phyloP scores from a whole-genome alignment of 2,329 filamentous ascomycete species.

The Neofusicoccum umdonicola region DNA sequence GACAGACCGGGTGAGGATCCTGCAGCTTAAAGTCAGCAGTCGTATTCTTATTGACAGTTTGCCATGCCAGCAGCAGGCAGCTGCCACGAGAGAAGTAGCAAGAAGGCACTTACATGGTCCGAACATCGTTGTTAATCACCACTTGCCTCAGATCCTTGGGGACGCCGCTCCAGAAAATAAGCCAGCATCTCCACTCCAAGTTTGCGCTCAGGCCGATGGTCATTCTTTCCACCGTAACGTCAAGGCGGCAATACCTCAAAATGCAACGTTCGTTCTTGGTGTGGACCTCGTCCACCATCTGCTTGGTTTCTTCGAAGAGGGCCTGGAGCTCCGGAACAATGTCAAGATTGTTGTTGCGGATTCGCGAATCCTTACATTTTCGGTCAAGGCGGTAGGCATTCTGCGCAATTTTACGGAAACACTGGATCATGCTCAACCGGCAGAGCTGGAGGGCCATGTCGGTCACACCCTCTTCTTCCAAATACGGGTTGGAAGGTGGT shows the following conservation, averaged over 20 bases:
- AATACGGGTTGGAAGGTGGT: conserved; percentile 30
- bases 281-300: conserved; percentile 35
- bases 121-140: conserved; percentile 7
- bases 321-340: conserved; percentile 32
- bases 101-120: neutral
- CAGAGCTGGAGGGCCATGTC: conserved; percentile 37
- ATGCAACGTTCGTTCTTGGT: conserved; percentile 33
- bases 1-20: conserved; percentile 40
- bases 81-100: neutral
- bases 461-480: conserved; percentile 32
- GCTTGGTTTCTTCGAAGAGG: conserved; percentile 36
- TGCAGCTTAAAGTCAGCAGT: conserved; percentile 15
- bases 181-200: conserved; percentile 37
- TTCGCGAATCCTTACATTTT: conserved; percentile 23
- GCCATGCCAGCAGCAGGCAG: no score
- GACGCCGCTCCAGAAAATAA: conserved; percentile 40
- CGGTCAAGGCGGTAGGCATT: conserved; percentile 38
- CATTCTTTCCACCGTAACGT: conserved; percentile 32
- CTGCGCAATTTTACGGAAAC: conserved; percentile 35
- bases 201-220: conserved; percentile 31
- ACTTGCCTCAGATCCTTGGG: conserved; percentile 21
- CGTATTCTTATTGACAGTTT: no score
- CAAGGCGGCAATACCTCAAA: conserved; percentile 30
- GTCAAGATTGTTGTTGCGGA: conserved; percentile 19
- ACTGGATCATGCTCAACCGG: conserved; percentile 33